phyloP scores from a whole-genome alignment of 2,329 filamentous ascomycete species.

The Chalara sp. region DNA sequence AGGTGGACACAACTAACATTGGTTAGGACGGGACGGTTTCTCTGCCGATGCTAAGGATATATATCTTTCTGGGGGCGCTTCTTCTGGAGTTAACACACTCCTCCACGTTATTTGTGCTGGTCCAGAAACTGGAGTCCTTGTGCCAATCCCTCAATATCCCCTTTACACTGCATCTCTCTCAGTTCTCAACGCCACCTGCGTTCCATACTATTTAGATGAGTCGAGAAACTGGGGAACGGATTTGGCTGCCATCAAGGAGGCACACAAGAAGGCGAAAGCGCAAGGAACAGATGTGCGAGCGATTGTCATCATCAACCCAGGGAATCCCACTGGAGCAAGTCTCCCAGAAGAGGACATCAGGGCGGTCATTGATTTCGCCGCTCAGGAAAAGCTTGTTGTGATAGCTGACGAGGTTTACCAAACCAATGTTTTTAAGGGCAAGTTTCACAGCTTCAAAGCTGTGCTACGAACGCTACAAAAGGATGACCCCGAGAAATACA shows the following conservation, averaged over 20 bases:
- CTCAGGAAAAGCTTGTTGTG: conserved; percentile 77
- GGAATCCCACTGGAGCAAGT: conserved; percentile 91
- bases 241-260: conserved; percentile 65
- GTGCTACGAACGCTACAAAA: conserved; percentile 76
- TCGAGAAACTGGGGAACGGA: conserved; percentile 81
- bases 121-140: conserved; percentile 73
- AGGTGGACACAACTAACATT: conserved; percentile 5
- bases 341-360: conserved; percentile 74
- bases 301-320: conserved; percentile 96
- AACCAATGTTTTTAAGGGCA: conserved; percentile 92
- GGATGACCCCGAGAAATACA: conserved; percentile 67
- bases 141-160: conserved; percentile 96
- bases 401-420: conserved; percentile 98
- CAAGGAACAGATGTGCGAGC: conserved; percentile 82
- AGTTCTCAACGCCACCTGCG: conserved; percentile 75
- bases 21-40: conserved; percentile 74
- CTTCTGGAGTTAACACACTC: conserved; percentile 89
- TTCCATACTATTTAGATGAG: conserved; percentile 94
- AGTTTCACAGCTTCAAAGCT: conserved; percentile 95
- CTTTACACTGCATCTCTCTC: conserved; percentile 92
- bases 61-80: conserved; percentile 88
- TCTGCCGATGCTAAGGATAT: conserved; percentile 73
- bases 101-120: conserved; percentile 80
- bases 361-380: conserved; percentile 79
- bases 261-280: conserved; percentile 67